phyloP scores from a whole-genome alignment of 192 early-diverging fungal species.

The Backusella australiensis region DNA sequence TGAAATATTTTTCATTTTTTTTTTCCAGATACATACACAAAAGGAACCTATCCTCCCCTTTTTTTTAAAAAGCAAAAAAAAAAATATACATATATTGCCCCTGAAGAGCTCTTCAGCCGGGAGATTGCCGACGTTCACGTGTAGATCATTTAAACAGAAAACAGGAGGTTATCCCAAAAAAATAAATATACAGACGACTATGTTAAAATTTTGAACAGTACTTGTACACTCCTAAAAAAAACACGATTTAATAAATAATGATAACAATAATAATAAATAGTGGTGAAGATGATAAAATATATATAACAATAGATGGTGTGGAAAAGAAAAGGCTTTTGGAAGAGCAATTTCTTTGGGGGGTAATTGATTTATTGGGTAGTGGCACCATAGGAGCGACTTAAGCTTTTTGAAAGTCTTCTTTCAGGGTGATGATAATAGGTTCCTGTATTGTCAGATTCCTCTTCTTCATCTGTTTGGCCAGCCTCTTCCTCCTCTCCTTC shows the following conservation, averaged over 20 bases:
- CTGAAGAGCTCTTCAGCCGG: neutral
- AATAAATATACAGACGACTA: neutral
- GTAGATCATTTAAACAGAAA: neutral
- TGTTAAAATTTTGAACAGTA: neutral
- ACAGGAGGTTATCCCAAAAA: neutral
- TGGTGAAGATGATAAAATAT: neutral
- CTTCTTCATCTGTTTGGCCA: conserved; percentile 28
- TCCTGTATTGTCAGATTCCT: conserved; percentile 28
- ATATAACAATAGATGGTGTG: neutral
- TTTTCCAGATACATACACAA: neutral
- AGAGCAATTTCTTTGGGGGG: neutral
- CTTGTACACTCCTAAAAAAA: neutral
- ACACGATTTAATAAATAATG: neutral
- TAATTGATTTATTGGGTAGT: neutral
- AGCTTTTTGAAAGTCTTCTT: conserved; percentile 15
- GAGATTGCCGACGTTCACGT: neutral
- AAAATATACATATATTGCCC: neutral
- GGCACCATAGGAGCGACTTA: conserved; percentile 13
- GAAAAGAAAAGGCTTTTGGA: neutral
- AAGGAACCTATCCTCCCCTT: neutral
- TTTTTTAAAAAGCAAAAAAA: neutral
- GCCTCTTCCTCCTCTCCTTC: neutral
- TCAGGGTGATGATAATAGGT: conserved; percentile 53
- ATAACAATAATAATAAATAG: neutral
- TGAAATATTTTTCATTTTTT: neutral